Evolutionary conservation across 108 stramenopile genomes (phyloP).

Genomic region (Pseudonitzschia delicatissima): DNA sequence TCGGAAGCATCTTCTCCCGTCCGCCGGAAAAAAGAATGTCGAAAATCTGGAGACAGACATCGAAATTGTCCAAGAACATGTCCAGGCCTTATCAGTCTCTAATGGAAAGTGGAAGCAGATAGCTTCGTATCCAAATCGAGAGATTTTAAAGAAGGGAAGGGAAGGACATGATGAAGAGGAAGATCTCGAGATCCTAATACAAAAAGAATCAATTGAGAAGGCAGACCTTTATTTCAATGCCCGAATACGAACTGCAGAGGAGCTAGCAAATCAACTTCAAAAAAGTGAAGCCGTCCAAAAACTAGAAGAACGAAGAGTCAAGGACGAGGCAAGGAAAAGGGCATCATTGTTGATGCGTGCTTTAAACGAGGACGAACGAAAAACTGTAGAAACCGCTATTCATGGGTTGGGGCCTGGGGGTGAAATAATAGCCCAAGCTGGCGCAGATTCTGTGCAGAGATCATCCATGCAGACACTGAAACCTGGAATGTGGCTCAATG

Average conservation of each 20-base stretch:
- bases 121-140: conserved; percentile 25
- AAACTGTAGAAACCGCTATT: conserved; percentile 49
- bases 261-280: neutral
- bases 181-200: neutral
- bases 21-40: neutral
- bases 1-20: neutral
- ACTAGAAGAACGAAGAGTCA: conserved; percentile 35
- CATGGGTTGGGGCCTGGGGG: conserved; percentile 44
- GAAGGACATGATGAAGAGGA: conserved; percentile 2
- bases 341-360: conserved; percentile 59
- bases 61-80: neutral
- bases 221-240: conserved; percentile 24
- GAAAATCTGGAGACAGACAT: conserved; percentile 11
- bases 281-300: conserved; percentile 6
- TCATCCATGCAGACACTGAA: conserved; percentile 58
- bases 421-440: conserved; percentile 56
- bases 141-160: conserved; percentile 2
- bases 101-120: conserved; percentile 41
- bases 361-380: conserved; percentile 58
- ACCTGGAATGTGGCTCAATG: conserved; percentile 91
- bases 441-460: conserved; percentile 72
- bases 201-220: conserved; percentile 16
- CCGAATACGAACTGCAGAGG: neutral
- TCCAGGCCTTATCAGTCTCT: neutral
- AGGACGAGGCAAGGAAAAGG: conserved; percentile 52